Base-by-base conservation (phyloP, 2,329 filamentous ascomycete genomes). In the Pleomassaria siparia region DNA sequence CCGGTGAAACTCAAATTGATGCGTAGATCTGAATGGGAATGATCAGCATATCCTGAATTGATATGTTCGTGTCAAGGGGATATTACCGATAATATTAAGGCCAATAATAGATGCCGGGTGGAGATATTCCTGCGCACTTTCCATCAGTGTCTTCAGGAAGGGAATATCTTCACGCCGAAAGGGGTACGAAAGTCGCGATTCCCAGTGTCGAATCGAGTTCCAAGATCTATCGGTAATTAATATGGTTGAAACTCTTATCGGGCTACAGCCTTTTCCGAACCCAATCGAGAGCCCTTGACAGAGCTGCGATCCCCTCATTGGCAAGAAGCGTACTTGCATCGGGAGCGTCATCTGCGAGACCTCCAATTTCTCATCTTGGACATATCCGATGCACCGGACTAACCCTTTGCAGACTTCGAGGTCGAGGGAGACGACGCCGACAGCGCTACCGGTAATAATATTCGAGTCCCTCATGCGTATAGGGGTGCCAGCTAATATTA, bases 401-500 rank as follows among this genome's bases (percentile, higher is more conserved):
- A 56, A 36, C 6, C 32, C 51, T 32, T 56, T 45, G 26, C 43
- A 51, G 4, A 51, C 28, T 16, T 44, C 25, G 21, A 56, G 10
- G 9, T 44, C 43, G 26, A 56, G 46, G 5, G 53, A 49, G 3
- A 49, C 43, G 5, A 51, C 39, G 12, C 53, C 53, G 22, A 54
- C 48, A 22, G 50, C 50, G 64, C 67, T 21, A 59, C 63, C 29
- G 55, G 54, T 18, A 42, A 51, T 13, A 64, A 43, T 3, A 59
- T 61, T 28, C 51, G 61, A 40, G 63, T 61, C 43, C 55, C 59
- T 16, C 40, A 43, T 43, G 37, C 8, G 10, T 20, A 8, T 20
- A 11, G n/a, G n/a, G n/a, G n/a, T n/a, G n/a, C n/a, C n/a, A n/a
- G n/a, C n/a, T n/a, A n/a, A n/a, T n/a, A n/a, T n/a, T n/a, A n/a